These are phyloP conservation scores for Dovyalis caffra DNA, from an alignment of 345 rosid species.

Conservation along the genomic window DNA sequence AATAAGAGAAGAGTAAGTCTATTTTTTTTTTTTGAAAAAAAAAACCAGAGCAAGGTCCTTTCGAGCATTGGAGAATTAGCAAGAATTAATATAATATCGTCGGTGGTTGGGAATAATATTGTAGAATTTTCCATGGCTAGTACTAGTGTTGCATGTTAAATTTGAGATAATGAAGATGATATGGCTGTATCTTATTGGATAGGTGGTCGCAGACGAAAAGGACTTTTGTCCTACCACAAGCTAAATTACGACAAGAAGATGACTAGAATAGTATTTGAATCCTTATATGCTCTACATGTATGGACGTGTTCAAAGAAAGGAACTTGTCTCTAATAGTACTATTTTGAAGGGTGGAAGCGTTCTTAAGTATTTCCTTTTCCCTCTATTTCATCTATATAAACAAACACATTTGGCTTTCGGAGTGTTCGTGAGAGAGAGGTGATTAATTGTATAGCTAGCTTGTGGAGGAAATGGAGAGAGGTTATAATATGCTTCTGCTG, in stretches of 20 bases:
- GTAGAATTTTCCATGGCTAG: no score
- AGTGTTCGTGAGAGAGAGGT: background rate
- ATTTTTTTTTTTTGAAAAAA: no score
- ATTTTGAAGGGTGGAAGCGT: background rate
- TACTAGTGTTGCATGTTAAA: no score
- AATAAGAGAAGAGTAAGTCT: no score
- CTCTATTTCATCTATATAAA: background rate
- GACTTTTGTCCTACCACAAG: background rate
- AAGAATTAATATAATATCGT: no score
- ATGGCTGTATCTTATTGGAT: background rate
- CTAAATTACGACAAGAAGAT: background rate
- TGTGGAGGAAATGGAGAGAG: conserved; percentile 23
- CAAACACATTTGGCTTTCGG: background rate
- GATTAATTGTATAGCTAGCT: background rate
- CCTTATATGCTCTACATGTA: background rate
- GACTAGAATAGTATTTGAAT: background rate
- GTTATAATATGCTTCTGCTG: background rate
- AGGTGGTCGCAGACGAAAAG: background rate
- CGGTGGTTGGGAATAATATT: no score
- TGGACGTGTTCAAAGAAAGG: background rate
- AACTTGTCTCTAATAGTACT: background rate
- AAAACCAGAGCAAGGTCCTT: no score
- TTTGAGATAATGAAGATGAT: background rate
- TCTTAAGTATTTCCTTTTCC: background rate
- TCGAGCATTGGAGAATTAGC: no score